Base-by-base conservation (phyloP, 305 asterid species). In the Fraxinus sp. region DNA sequence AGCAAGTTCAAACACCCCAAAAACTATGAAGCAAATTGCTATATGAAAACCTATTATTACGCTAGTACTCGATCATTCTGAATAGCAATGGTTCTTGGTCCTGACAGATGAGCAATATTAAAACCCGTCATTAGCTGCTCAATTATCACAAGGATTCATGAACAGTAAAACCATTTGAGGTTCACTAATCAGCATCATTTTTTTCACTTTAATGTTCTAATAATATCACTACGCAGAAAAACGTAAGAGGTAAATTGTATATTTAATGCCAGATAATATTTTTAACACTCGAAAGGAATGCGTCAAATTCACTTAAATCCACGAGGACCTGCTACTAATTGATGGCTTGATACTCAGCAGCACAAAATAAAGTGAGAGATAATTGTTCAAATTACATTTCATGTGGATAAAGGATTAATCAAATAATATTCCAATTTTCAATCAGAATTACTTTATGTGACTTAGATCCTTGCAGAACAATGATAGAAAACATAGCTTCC, bases 361-460 rank as follows among this genome's bases (percentile, higher is more conserved):
- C 36, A 14, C 13, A 20, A 70, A 78, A 80, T 36, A 22, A 70
- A 75, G 22, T 35, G 79, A 77, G 37, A 57, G 75, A 13, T 28
- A 14, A 36, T 8, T 13, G 33, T 20, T 18, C 79, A 43, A 66
- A 66, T 79, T 74, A 36, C 24, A 32, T 37, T 81, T 75, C 68
- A 52, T n/a, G 59, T 32, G 32, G 32, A 66, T 39, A n/a, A 28
- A 11, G 75, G 39, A 68, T 41, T 30, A 68, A 64, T 24, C 20
- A 68, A 68, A 68, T 1, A 10, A 68, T 28, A 28, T 28, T 30
- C 22, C 32, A n/a, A 68, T 11, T 30, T 59, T 62, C 16, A 26
- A 78, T 36, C 83, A 62, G 35, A 18, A 59, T 76, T 64, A 80
- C 81, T 80, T 49, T 64, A 79, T 6, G 52, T 41, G 43, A 73